These are phyloP conservation scores for Clarireedia hainanense DNA, from an alignment of 2,329 filamentous ascomycete species.

Conservation along the genomic window DNA sequence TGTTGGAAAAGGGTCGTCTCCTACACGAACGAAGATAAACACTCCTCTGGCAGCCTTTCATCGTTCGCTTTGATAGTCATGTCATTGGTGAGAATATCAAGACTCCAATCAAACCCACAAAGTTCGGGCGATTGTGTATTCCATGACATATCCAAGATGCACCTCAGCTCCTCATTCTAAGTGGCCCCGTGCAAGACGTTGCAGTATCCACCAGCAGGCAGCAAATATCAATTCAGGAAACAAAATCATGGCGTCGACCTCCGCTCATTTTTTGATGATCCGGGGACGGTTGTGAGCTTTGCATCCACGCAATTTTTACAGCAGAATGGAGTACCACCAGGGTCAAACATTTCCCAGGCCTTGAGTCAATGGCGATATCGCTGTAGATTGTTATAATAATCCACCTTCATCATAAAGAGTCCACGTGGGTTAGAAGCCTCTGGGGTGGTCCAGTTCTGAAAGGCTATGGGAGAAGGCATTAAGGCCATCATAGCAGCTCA, in stretches of 20 bases:
- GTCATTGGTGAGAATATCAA: slow-evolving; percentile 34
- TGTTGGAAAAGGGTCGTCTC: not conserved
- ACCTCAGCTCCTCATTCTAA: slow-evolving; percentile 32
- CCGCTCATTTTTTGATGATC: slow-evolving; percentile 35
- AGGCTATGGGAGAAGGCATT: slow-evolving; percentile 34
- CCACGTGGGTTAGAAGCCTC: slow-evolving; percentile 32
- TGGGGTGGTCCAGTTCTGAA: slow-evolving; percentile 37
- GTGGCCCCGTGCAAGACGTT: slow-evolving; percentile 32
- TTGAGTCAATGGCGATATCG: slow-evolving; percentile 31
- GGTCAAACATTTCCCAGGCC: slow-evolving; percentile 39
- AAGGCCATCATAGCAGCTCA: slow-evolving; percentile 39
- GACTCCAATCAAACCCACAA: slow-evolving; percentile 34
- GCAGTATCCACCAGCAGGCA: slow-evolving; percentile 33
- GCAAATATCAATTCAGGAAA: slow-evolving; percentile 39
- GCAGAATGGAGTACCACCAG: slow-evolving; percentile 33
- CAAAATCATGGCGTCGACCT: slow-evolving; percentile 37
- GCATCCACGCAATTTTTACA: slow-evolving; percentile 32
- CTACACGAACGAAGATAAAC: not conserved
- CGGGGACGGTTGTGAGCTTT: slow-evolving; percentile 34
- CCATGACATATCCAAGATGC: slow-evolving; percentile 34
- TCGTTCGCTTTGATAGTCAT: slow-evolving; percentile 36
- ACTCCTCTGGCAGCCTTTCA: slow-evolving; percentile 31
- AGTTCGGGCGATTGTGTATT: slow-evolving; percentile 35
- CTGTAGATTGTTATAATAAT: slow-evolving; percentile 37
- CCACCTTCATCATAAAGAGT: slow-evolving; percentile 33